These are phyloP conservation scores for Microthyrium microscopicum DNA, from an alignment of 2,329 filamentous ascomycete genomes.

Conservation along the genomic window DNA sequence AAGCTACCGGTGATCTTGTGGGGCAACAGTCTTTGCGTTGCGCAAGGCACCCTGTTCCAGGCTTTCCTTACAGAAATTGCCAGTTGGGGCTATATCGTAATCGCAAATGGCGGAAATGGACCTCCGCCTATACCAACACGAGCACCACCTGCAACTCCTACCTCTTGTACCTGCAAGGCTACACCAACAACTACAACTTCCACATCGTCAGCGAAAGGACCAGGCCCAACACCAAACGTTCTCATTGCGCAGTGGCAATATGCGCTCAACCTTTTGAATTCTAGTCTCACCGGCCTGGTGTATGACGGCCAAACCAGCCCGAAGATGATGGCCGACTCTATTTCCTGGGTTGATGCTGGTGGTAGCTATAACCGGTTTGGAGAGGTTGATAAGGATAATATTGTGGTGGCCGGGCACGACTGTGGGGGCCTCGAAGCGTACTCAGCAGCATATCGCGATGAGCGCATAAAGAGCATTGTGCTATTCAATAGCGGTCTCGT, in stretches of 20 bases:
- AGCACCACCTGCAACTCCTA: too few species aligned
- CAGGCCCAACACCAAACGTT: too few species aligned
- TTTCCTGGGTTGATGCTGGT: slow-evolving; percentile 6
- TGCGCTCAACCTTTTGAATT: too few species aligned
- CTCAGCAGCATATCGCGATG: slow-evolving; percentile 3
- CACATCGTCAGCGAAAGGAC: too few species aligned
- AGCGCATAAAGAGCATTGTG: slow-evolving; percentile 3
- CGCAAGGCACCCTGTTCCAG: slow-evolving; percentile 3
- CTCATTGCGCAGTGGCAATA: too few species aligned
- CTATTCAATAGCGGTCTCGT: slow-evolving; percentile 5
- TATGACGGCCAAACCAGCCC: not conserved
- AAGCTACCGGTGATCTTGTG: slow-evolving; percentile 7
- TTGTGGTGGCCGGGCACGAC: slow-evolving; percentile 2
- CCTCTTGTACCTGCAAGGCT: too few species aligned
- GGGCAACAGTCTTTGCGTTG: slow-evolving; percentile 7
- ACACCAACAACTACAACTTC: too few species aligned
- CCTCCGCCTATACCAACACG: too few species aligned
- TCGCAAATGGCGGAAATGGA: slow-evolving; percentile 8
- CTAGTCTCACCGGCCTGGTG: too few species aligned
- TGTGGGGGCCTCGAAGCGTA: slow-evolving; percentile 7
- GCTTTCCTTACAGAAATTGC: slow-evolving; percentile 8
- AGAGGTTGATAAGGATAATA: slow-evolving; percentile 1
- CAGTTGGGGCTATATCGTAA: slow-evolving; percentile 7
- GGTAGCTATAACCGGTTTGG: slow-evolving; percentile 5
- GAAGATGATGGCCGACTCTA: slow-evolving; percentile 4